phyloP scores from a whole-genome alignment of 805 yeast species.

The Nakazawaea ernobii region DNA sequence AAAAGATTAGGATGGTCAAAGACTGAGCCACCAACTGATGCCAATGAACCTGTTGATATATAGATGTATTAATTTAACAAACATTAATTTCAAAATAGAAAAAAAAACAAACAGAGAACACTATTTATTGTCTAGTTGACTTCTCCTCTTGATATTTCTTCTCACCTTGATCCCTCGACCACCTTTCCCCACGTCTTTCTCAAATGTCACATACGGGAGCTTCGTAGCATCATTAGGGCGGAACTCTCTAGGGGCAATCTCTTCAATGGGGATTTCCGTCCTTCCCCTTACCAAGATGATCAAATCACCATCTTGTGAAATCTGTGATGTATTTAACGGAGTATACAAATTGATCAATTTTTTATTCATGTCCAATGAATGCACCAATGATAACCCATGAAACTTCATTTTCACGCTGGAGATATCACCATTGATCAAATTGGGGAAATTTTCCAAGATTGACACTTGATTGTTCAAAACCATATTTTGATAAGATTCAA shows the following conservation, averaged over 20 bases:
- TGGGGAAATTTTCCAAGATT: constrained; percentile 19
- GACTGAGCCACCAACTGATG: constrained; percentile 15
- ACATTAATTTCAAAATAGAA: too few species aligned
- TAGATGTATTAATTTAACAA: background rate
- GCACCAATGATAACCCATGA: constrained; percentile 56
- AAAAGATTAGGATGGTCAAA: constrained; percentile 70
- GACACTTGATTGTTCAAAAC: background rate
- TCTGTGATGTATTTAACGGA: constrained; percentile 26
- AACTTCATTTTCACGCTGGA: constrained; percentile 21
- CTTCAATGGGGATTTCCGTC: constrained; percentile 56
- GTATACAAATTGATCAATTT: constrained; percentile 49
- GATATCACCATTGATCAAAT: constrained; percentile 18
- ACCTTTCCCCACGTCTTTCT: constrained; percentile 30
- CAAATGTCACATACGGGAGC: constrained; percentile 36
- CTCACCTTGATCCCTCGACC: constrained; percentile 45
- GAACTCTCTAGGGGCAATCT: constrained; percentile 23
- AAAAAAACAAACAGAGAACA: too few species aligned
- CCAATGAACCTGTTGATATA: background rate
- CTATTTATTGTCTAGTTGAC: constrained; percentile 8
- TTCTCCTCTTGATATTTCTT: constrained; percentile 37
- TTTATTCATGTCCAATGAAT: constrained; percentile 45
- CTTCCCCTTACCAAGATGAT: constrained; percentile 54
- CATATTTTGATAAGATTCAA: constrained; percentile 16
- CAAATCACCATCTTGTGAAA: constrained; percentile 22
- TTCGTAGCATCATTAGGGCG: constrained; percentile 10